A percentile compares a stretch with the other conserved stretches of the same genome.
Evolutionary conservation across 306 rosid genomes (phyloP).

Genomic region (Vigna unguiculata): DNA sequence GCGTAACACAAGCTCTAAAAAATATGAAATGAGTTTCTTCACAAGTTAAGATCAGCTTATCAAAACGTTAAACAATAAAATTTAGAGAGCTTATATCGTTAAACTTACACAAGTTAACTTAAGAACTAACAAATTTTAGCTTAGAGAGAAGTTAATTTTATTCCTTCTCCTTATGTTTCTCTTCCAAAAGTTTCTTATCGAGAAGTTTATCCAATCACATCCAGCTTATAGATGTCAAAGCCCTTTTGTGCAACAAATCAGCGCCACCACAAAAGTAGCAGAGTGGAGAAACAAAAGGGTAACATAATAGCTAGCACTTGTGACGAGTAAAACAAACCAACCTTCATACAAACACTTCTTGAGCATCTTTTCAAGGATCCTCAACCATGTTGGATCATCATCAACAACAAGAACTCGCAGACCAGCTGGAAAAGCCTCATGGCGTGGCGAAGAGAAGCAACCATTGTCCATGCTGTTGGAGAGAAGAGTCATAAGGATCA

Average conservation of each 20-base stretch:
- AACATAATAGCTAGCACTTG: neutral
- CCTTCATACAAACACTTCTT: slow-evolving; percentile 87
- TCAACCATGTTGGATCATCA: slow-evolving; percentile 87
- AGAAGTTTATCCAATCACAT: no score
- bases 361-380: slow-evolving; percentile 88
- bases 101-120: no score
- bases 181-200: no score
- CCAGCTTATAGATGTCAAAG: neutral
- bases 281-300: neutral
- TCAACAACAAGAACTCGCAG: slow-evolving; percentile 91
- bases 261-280: neutral
- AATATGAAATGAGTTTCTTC: no score
- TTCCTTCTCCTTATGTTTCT: no score
- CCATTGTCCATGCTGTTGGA: slow-evolving; percentile 66
- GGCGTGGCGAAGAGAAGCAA: slow-evolving; percentile 68
- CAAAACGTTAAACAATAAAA: no score
- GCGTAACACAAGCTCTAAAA: neutral
- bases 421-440: slow-evolving; percentile 81
- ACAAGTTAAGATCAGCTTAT: no score
- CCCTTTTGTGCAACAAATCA: slow-evolving; percentile 6
- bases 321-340: slow-evolving; percentile 21
- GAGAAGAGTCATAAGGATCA: slow-evolving; percentile 35
- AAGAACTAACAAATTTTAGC: no score
- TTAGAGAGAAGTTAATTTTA: no score
- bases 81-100: no score